Evolutionary conservation across 768 basidiomycete species (phyloP).

Genomic region (Hericium erinaceus): DNA sequence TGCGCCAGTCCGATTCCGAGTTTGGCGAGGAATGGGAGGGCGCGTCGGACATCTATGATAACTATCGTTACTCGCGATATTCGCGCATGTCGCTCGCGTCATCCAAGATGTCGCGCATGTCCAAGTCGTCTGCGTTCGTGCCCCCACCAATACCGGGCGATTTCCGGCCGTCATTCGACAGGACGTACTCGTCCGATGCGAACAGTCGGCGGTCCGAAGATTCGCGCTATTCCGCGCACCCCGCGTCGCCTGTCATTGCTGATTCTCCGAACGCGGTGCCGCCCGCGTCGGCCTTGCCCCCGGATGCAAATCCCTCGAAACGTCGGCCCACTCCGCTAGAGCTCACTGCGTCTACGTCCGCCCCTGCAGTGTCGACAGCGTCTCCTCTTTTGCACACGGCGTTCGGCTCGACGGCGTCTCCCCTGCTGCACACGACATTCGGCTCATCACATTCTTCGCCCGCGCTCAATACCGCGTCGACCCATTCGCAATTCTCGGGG

Average conservation of each 20-base stretch:
- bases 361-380: conserved; percentile 13
- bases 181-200: not conserved
- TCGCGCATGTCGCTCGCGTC: conserved; percentile 29
- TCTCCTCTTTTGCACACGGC: conserved; percentile 27
- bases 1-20: conserved; percentile 7
- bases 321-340: conserved; percentile 23
- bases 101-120: conserved; percentile 31
- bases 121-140: conserved; percentile 26
- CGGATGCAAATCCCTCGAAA: not conserved
- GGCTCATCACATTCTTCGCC: conserved; percentile 28
- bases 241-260: not conserved
- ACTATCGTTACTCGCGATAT: conserved; percentile 63
- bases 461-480: conserved; percentile 1
- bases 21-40: conserved; percentile 52
- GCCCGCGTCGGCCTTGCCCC: not conserved
- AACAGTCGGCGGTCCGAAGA: conserved; percentile 3
- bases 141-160: conserved; percentile 23
- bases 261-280: not conserved
- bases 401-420: conserved; percentile 25
- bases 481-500: conserved; percentile 2
- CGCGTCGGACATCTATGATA: conserved; percentile 68
- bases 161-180: conserved; percentile 5
- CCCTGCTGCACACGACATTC: conserved; percentile 31
- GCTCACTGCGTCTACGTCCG: not conserved
- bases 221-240: not conserved